Evolutionary conservation across 2,329 filamentous ascomycete genomes (phyloP).

Genomic region (Colletotrichum magnum): DNA sequence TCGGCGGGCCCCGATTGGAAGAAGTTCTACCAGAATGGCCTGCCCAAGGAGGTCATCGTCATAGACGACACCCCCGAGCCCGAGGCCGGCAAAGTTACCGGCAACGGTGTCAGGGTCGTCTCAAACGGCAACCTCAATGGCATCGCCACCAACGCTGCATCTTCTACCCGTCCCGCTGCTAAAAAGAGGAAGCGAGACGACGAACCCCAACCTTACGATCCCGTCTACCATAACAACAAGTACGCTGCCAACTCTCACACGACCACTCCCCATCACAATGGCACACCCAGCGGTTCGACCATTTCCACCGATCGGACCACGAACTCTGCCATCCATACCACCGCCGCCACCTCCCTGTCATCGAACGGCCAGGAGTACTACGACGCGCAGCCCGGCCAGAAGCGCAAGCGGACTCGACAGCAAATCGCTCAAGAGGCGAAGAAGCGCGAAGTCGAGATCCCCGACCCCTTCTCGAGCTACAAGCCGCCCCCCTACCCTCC

Average conservation of each 20-base stretch:
- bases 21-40: conserved; percentile 85
- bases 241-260: conserved; percentile 80
- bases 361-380: conserved; percentile 76
- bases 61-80: conserved; percentile 81
- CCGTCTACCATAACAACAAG: conserved; percentile 77
- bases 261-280: conserved; percentile 78
- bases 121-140: conserved; percentile 51
- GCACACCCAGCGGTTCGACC: conserved; percentile 77
- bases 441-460: conserved; percentile 79
- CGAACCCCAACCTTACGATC: conserved; percentile 72
- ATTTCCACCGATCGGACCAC: conserved; percentile 87
- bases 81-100: conserved; percentile 53
- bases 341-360: conserved; percentile 86
- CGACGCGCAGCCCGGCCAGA: conserved; percentile 80
- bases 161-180: conserved; percentile 64
- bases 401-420: conserved; percentile 89
- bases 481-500: conserved; percentile 89
- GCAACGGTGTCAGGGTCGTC: conserved; percentile 56
- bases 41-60: conserved; percentile 88
- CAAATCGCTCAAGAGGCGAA: conserved; percentile 87
- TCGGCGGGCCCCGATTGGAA: conserved; percentile 82
- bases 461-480: conserved; percentile 83
- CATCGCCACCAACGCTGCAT: conserved; percentile 48
- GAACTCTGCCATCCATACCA: conserved; percentile 81
- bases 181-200: conserved; percentile 82